Percentiles rank a stretch among this genome's conserved stretches.
Conservation (phyloP, 176 grass and related monocot genomes). For the Triticum monococcum region DNA sequence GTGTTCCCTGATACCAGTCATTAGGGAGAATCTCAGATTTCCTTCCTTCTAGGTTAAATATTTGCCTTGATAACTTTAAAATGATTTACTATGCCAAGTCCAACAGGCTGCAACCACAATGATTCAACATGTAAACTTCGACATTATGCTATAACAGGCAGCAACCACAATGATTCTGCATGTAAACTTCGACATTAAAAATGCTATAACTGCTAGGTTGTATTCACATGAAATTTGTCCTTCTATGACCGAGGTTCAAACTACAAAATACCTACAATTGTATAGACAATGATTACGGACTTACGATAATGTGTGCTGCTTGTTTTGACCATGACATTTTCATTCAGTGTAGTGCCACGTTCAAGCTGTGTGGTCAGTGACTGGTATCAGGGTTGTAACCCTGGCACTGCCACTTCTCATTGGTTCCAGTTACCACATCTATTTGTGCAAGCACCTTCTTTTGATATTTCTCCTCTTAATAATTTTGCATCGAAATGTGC, state of each 20-base stretch:
- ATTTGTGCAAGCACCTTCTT: background rate
- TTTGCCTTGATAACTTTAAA: background rate
- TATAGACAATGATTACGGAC: background rate
- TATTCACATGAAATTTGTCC: background rate
- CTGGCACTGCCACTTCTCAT: background rate
- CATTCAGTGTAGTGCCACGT: background rate
- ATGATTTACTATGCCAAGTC: constrained; percentile 6
- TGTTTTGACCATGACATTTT: constrained; percentile 10
- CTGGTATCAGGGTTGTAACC: background rate
- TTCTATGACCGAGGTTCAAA: background rate
- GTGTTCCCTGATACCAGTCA: background rate
- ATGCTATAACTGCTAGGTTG: too few relatives aligned
- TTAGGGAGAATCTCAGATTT: background rate
- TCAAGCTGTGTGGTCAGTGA: background rate
- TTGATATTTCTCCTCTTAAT: constrained; percentile 14
- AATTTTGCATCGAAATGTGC: background rate
- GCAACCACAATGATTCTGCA: background rate
- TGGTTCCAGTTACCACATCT: background rate
- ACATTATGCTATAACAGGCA: background rate
- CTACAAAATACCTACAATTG: background rate
- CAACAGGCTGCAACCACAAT: background rate
- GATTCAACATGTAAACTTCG: background rate
- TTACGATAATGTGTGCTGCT: background rate
- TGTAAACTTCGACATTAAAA: background rate
- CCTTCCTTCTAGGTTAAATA: background rate